phyloP scores from a whole-genome alignment of 345 rosid species.

The Heritiera fomes region DNA sequence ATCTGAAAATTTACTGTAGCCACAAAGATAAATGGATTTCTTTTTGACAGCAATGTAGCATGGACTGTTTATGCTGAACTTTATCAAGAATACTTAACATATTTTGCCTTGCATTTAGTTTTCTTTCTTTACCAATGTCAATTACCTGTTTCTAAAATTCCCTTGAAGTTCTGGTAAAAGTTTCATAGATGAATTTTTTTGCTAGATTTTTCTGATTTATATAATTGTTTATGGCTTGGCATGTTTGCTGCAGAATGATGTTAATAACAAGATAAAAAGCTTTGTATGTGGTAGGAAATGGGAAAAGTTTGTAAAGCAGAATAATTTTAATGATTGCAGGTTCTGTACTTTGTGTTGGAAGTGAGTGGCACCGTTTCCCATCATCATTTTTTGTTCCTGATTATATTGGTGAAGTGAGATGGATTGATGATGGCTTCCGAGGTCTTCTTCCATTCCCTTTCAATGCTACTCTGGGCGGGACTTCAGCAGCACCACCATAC shows the following conservation, averaged over 20 bases:
- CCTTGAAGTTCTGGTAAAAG: not conserved
- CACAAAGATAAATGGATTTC: not conserved
- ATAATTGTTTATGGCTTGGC: not conserved
- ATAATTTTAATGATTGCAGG: conserved; percentile 40
- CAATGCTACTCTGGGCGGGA: conserved; percentile 83
- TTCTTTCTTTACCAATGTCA: not conserved
- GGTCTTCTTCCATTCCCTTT: conserved; percentile 97
- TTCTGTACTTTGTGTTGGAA: conserved; percentile 87
- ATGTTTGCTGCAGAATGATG: not conserved
- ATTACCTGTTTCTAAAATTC: not conserved
- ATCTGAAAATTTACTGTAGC: not conserved
- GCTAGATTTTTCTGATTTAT: not conserved
- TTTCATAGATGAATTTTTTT: not conserved
- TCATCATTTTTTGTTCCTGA: conserved; percentile 88
- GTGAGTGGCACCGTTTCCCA: conserved; percentile 97
- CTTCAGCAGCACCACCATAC: conserved; percentile 79
- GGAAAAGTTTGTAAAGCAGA: not conserved
- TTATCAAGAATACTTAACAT: not conserved
- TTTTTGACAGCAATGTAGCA: not conserved
- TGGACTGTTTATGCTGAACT: not conserved
- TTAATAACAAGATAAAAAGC: not conserved
- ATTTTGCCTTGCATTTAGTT: not conserved
- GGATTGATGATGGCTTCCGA: conserved; percentile 93
- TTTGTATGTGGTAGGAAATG: not conserved
- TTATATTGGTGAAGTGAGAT: conserved; percentile 65